Evolutionary conservation across 2,329 filamentous ascomycete genomes (phyloP).

Genomic region (Fusarium coffeatum): DNA sequence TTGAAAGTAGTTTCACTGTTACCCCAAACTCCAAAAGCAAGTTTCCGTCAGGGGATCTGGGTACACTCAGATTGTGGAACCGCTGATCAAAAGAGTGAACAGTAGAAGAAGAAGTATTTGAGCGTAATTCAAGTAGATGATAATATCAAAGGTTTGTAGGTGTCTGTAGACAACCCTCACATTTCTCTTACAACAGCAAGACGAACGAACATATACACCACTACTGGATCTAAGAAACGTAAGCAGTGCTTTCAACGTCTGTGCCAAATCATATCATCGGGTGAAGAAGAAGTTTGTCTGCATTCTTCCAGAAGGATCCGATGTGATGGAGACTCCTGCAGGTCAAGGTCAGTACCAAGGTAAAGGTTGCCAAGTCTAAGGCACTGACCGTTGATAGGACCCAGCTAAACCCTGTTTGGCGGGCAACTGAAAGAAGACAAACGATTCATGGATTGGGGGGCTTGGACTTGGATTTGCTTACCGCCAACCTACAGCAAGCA

Average conservation of each 20-base stretch:
- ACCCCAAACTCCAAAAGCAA: conserved; percentile 15
- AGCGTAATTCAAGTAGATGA: background rate
- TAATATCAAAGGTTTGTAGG: background rate
- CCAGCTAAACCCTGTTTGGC: conserved; percentile 7
- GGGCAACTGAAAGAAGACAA: background rate
- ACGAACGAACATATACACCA: background rate
- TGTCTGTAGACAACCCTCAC: background rate
- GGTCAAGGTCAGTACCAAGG: background rate
- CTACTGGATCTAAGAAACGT: background rate
- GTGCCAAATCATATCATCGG: background rate
- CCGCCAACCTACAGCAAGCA: conserved; percentile 6
- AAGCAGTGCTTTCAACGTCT: background rate
- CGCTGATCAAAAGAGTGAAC: background rate
- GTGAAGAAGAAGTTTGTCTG: background rate
- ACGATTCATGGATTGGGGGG: background rate
- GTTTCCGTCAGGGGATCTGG: conserved; percentile 4
- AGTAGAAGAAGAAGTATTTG: background rate
- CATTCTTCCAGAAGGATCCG: background rate
- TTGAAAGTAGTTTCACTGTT: conserved; percentile 2
- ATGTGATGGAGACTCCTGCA: background rate
- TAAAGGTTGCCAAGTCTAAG: background rate
- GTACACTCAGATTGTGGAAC: conserved; percentile 24
- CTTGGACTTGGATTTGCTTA: conserved; percentile 7
- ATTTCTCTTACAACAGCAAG: background rate
- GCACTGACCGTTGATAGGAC: background rate